Evolutionary conservation across 73 alveolate species (phyloP), one percentile per base, ranked within the genome.

Genomic region (Symbiodinium pilosum): DNA sequence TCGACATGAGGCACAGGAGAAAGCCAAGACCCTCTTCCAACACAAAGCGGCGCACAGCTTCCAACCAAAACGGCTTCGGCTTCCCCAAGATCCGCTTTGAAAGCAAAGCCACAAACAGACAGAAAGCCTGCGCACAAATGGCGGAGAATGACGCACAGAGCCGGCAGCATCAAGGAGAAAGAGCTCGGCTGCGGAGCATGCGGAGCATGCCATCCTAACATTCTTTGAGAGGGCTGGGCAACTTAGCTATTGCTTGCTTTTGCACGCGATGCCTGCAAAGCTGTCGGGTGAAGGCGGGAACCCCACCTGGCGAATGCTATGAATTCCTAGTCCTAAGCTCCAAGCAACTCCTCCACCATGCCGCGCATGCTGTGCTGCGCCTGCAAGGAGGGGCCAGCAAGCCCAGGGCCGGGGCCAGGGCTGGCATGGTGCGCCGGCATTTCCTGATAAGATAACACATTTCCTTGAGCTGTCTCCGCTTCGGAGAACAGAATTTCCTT

Each of bases 171-270:
- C 97, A 91, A 34, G 26, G 97, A 91, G 54, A 91, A 91, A 43
- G 97, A 91, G 16, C 97, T 88, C 89, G 81, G 77, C 89, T 91
- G 97, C 28, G 85, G 94, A 21, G 84, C 54, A 40, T 68, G 97
- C 52, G 85, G 94, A 21, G 84, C 54, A 40, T 68, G 97, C 52
- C 87, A 91, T 36, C 85, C 85, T 73, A 4, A 14, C 26, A 5
- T 59, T 59, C 77, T 14, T 34, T 14, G n/a, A n/a, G n/a, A n/a
- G 21, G 26, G 73, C 73, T 56, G 73, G 73, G 34, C 6, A 56
- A 3, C 34, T 32, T 56, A 14, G 59, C 59, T 14, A 56, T 56
- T 16, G 73, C 8, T 16, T 47, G 16, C 4, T 28, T 3, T 4
- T 9, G 21, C 20, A 39, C 2, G 84, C 18, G 38, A 21, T 36